Conservation (phyloP, 768 basidiomycete genomes). For the Mycena haematopus region DNA sequence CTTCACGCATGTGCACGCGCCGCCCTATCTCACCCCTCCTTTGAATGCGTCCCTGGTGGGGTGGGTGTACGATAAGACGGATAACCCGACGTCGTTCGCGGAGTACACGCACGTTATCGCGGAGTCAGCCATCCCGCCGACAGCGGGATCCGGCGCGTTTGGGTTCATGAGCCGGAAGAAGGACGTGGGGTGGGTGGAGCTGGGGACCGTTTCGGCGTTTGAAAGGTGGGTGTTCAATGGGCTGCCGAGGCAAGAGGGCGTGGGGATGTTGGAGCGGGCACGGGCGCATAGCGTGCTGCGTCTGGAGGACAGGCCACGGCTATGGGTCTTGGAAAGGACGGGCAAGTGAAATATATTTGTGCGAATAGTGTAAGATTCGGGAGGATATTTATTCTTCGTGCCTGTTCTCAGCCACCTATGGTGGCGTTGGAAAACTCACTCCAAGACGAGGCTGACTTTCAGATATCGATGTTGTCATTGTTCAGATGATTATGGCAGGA, state of each 20-base stretch:
- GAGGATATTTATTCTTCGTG: too few relatives aligned
- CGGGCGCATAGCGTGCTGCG: constrained; percentile 38
- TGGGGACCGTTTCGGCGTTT: constrained; percentile 54
- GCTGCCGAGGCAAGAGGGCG: constrained; percentile 27
- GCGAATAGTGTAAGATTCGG: background rate
- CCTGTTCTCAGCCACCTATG: too few relatives aligned
- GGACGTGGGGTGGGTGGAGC: constrained; percentile 47
- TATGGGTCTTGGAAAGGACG: constrained; percentile 57
- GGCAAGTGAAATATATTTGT: background rate
- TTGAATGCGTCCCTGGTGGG: constrained; percentile 12
- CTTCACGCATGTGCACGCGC: constrained; percentile 75
- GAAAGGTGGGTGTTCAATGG: constrained; percentile 40
- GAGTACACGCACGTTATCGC: constrained; percentile 74
- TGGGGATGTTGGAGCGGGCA: constrained; percentile 31
- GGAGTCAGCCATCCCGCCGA: constrained; percentile 33
- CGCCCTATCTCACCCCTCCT: constrained; percentile 31
- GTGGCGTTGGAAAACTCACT: too few relatives aligned
- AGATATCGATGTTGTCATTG: too few relatives aligned
- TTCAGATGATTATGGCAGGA: too few relatives aligned
- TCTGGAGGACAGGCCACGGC: constrained; percentile 46
- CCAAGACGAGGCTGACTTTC: too few relatives aligned
- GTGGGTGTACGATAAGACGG: constrained; percentile 88
- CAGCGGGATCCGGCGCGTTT: background rate
- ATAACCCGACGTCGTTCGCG: constrained; percentile 50
- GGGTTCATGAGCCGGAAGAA: constrained; percentile 30